Percentiles rank a stretch among this genome's conserved stretches.
Conservation (phyloP, 768 basidiomycete species). For the Boletus coccyginus region DNA sequence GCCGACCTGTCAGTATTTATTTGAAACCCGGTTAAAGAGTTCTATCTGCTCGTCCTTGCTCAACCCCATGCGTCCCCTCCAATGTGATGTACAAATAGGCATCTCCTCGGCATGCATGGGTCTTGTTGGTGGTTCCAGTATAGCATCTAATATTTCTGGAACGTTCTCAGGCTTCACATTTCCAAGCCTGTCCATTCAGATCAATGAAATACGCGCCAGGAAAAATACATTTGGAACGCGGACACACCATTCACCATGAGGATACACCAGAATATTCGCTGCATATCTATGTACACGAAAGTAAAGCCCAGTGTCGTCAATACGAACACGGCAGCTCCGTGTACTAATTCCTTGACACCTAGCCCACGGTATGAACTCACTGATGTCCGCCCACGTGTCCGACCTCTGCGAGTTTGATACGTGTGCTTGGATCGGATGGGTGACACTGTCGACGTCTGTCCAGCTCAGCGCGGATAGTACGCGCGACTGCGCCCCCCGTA, state of each 20-base stretch:
- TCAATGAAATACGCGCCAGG: background rate
- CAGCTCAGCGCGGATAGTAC: slow-evolving; percentile 54
- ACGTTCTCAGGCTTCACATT: slow-evolving; percentile 56
- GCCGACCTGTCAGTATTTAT: background rate
- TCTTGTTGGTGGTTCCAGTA: slow-evolving; percentile 32
- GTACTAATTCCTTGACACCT: background rate
- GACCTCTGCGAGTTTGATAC: slow-evolving; percentile 55
- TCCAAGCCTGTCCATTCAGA: slow-evolving; percentile 52
- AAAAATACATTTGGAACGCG: background rate
- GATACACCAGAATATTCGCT: slow-evolving; percentile 66
- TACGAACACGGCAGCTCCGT: background rate
- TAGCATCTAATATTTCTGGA: slow-evolving; percentile 46
- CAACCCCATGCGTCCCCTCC: slow-evolving; percentile 74
- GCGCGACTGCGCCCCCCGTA: slow-evolving; percentile 54
- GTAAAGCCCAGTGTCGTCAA: background rate
- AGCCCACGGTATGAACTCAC: slow-evolving; percentile 40
- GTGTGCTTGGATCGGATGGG: slow-evolving; percentile 29
- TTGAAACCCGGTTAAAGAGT: slow-evolving; percentile 25
- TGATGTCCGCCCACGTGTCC: slow-evolving; percentile 85
- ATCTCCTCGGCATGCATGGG: slow-evolving; percentile 29
- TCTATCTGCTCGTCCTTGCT: slow-evolving; percentile 54
- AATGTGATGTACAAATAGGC: slow-evolving; percentile 48
- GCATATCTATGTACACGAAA: slow-evolving; percentile 48
- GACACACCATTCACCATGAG: slow-evolving; percentile 69
- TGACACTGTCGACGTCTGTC: slow-evolving; percentile 33